Evolutionary conservation across 148 eudicot genomes (phyloP).

Genomic region (Polygonum aviculare): DNA sequence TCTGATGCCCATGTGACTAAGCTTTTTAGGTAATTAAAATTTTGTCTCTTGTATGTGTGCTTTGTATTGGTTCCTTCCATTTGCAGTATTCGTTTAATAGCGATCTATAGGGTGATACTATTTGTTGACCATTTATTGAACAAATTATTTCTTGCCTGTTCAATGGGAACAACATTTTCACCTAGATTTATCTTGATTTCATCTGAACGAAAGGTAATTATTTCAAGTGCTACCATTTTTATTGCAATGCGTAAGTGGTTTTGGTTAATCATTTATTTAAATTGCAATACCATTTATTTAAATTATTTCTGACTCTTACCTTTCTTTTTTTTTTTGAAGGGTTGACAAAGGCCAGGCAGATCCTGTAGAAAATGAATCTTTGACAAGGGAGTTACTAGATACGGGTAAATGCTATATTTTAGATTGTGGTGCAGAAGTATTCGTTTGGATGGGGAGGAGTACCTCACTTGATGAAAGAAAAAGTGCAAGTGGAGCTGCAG

Average conservation of each 20-base stretch:
- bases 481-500: slow-evolving; percentile 69
- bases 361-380: slow-evolving; percentile 45
- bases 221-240: not conserved
- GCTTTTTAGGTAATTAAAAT: slow-evolving; percentile 55
- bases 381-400: slow-evolving; percentile 62
- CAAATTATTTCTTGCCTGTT: not conserved
- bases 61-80: not conserved
- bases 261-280: not conserved
- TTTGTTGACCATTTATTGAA: not conserved
- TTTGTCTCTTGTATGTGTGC: not conserved
- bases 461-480: slow-evolving; percentile 72
- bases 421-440: slow-evolving; percentile 81
- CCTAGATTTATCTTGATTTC: not conserved
- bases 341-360: slow-evolving; percentile 61
- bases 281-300: too few species aligned
- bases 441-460: slow-evolving; percentile 88
- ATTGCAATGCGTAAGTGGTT: not conserved
- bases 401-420: slow-evolving; percentile 71
- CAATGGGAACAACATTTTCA: not conserved
- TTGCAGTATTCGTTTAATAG: not conserved
- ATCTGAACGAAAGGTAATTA: not conserved
- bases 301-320: not conserved
- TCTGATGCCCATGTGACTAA: slow-evolving; percentile 38
- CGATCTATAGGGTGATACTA: not conserved
- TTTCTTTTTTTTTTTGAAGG: slow-evolving; percentile 21